phyloP scores from a whole-genome alignment of 108 stramenopile species.

The Skeletonema grethae region DNA sequence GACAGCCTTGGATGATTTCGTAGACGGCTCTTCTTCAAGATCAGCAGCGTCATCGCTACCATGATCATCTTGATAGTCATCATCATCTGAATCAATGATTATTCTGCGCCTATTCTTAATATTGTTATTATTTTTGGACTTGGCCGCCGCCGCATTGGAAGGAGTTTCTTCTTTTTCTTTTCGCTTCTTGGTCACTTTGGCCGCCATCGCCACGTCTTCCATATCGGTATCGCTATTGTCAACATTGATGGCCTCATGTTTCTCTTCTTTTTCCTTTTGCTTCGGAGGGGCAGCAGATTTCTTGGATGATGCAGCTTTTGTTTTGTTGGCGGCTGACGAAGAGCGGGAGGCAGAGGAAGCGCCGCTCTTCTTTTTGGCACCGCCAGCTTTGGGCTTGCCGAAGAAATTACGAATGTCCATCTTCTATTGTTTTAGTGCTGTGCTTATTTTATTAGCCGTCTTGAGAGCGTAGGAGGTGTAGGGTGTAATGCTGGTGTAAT shows the following conservation, averaged over 20 bases:
- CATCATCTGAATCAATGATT: constrained; percentile 22
- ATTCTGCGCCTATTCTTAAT: background rate
- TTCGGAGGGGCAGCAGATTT: background rate
- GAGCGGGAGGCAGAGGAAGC: background rate
- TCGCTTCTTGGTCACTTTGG: background rate
- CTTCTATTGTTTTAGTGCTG: background rate
- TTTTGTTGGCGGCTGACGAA: background rate
- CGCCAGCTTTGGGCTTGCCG: constrained; percentile 17
- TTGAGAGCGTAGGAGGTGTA: too few species aligned
- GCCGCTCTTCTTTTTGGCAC: background rate
- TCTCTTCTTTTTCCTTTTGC: background rate
- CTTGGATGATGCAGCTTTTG: background rate
- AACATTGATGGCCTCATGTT: background rate
- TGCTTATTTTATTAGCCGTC: too few species aligned
- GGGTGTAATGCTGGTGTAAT: too few species aligned
- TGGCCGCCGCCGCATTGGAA: background rate
- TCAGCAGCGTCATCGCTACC: constrained; percentile 27
- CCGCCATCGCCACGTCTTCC: too few species aligned
- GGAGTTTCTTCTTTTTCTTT: background rate
- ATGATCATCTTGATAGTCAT: constrained; percentile 7
- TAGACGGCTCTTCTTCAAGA: constrained; percentile 9
- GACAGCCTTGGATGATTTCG: constrained; percentile 3
- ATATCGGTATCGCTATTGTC: constrained; percentile 9
- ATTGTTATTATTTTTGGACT: background rate
- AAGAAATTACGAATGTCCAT: constrained; percentile 59